Evolutionary conservation across 345 rosid genomes (phyloP), one percentile per base, ranked within the genome.

Genomic region (Citrus hindsii): DNA sequence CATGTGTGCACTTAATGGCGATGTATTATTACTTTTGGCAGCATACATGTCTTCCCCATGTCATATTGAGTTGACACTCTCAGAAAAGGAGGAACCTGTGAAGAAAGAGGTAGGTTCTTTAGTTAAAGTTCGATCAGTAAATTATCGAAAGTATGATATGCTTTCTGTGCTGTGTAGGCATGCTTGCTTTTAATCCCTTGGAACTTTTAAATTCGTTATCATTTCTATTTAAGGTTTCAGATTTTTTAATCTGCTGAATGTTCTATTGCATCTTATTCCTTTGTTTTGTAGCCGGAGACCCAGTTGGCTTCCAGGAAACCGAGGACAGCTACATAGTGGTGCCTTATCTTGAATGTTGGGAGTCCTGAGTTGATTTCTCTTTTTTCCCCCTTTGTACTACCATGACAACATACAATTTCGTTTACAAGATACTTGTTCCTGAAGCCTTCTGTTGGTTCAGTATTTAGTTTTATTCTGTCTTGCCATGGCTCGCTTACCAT

Each of bases 31-130:
- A 38, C 12, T 30, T 53, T 68, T 67, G 65, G 78, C 89, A 91
- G 95, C 94, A 37, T 91, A 89, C 79, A 91, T 91, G 96, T 89
- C 96, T 46, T 88, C 89, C 9, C 98, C 94, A 5, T 90, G 96
- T 60, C 93, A 91, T 84, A 91, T 91, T 73, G 94, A 90, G 83
- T 78, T 91, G 62, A 85, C 71, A 42, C 80, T 92, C 76, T 90
- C 91, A 2, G 97, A 91, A 69, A 91, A 90, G 77, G 94, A 93
- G 80, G 94, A 89, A 69, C 63, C 94, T 61, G 93, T 90, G 40
- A 83, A 85, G 83, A 89, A 89, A 80, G 95, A 90, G 89, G 96
- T 92, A 84, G 60, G 28, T 3, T 42, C 46, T 28, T 46, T 16
- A 9, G 24, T 30, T 30, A 37, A 35, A 74, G 9, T 37, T 66